Evolutionary conservation across 1,284 basidiomycete genomes (phyloP).

Genomic region (Schizophyllum commune): DNA sequence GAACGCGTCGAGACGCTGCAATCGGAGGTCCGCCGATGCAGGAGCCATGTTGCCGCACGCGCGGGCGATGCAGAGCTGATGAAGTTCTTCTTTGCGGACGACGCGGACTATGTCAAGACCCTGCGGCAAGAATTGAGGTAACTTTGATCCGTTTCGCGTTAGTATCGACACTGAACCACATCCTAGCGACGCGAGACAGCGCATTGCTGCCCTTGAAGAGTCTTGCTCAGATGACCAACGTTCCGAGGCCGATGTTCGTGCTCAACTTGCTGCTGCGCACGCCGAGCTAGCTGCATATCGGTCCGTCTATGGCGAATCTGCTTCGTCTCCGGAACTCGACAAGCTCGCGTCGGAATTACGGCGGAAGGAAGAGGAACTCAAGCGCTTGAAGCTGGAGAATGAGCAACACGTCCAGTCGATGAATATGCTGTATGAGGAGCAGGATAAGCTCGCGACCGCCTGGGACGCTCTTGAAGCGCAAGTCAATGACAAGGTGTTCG

Average conservation of each 20-base stretch:
- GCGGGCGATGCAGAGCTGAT: constrained; percentile 69
- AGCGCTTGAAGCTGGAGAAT: constrained; percentile 47
- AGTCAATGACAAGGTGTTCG: constrained; percentile 79
- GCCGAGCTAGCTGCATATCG: constrained; percentile 54
- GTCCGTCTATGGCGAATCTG: constrained; percentile 50
- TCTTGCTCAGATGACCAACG: constrained; percentile 34
- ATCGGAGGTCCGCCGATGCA: constrained; percentile 72
- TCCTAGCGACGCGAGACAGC: constrained; percentile 45
- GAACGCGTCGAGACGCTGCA: constrained; percentile 70
- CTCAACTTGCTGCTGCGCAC: constrained; percentile 38
- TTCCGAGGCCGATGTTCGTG: constrained; percentile 44
- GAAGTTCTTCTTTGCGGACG: constrained; percentile 55
- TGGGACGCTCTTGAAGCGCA: constrained; percentile 87
- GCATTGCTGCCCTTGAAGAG: constrained; percentile 45
- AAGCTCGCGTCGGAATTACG: constrained; percentile 49
- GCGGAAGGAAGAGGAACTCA: constrained; percentile 56
- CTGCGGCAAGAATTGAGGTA: constrained; percentile 56
- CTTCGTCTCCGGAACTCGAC: constrained; percentile 41
- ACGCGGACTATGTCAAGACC: constrained; percentile 54
- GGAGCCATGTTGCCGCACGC: constrained; percentile 70
- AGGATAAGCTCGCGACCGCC: constrained; percentile 80
- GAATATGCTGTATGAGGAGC: constrained; percentile 75
- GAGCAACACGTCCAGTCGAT: constrained; percentile 57
- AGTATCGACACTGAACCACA: constrained; percentile 4
- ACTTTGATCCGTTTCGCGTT: constrained; percentile 19